Evolutionary conservation across 1,284 basidiomycete genomes (phyloP).

Genomic region (Phellopilus nigrolimitatus): DNA sequence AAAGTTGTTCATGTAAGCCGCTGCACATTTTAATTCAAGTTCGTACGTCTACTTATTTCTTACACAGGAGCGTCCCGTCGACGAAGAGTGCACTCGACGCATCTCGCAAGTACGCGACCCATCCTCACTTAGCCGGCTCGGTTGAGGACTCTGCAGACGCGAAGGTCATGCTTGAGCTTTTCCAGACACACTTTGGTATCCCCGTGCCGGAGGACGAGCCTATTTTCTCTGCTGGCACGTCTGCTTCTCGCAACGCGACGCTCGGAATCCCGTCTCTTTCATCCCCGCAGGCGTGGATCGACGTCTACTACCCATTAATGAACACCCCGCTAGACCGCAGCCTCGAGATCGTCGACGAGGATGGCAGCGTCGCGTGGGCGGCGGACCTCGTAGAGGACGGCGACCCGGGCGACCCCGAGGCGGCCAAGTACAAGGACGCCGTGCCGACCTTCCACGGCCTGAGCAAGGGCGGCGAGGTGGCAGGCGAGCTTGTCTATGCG

Average conservation of each 20-base stretch:
- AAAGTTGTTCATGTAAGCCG: constrained; percentile 27
- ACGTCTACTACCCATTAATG: constrained; percentile 79
- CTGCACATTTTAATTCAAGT: background rate
- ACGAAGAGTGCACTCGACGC: constrained; percentile 48
- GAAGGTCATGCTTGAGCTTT: constrained; percentile 54
- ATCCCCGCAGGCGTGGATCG: constrained; percentile 69
- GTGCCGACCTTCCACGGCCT: constrained; percentile 70
- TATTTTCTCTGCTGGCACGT: constrained; percentile 61
- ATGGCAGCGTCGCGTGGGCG: constrained; percentile 58
- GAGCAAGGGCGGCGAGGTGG: constrained; percentile 58
- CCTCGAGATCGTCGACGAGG: constrained; percentile 53
- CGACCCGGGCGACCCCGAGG: constrained; percentile 58
- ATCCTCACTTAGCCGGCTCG: constrained; percentile 72
- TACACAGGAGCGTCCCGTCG: constrained; percentile 52
- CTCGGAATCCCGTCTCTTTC: constrained; percentile 43
- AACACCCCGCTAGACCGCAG: constrained; percentile 67
- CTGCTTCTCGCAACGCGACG: constrained; percentile 59
- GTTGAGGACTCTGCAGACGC: constrained; percentile 61
- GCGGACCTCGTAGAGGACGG: constrained; percentile 70
- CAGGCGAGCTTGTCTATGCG: constrained; percentile 75
- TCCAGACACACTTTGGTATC: constrained; percentile 59
- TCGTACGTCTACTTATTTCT: background rate
- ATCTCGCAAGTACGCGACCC: constrained; percentile 56
- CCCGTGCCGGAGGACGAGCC: constrained; percentile 39
- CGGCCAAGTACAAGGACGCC: constrained; percentile 50